Base-by-base conservation (phyloP, 192 early-diverging fungal genomes). In the Dissophora ornata region DNA sequence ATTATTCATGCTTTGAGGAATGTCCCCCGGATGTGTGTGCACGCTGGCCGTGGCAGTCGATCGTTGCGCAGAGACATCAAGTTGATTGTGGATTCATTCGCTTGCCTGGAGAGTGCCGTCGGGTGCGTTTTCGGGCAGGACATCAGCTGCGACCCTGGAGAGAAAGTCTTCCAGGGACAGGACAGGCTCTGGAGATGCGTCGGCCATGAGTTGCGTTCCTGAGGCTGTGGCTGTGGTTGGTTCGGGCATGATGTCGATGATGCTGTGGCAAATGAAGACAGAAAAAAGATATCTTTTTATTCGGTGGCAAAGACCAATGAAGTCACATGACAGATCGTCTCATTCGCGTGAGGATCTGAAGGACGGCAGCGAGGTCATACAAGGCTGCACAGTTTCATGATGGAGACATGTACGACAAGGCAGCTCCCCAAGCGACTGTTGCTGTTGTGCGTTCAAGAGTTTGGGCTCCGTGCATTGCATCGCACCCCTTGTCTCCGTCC, bases 81-180 rank as follows among this genome's bases (percentile, higher is more conserved):
- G n/a, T n/a, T n/a, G n/a, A n/a, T n/a, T n/a, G n/a, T 56, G 12
- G 6, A 42, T 40, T 58, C 41, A 2, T 9, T 41, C 19, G 8
- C 34, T 50, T 62, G 42, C 70, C 62, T 74, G 62, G 12, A 74
- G 44, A n/a, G 73, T 62, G 15, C 51, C 50, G 29, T 62, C 73
- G 25, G 64, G 65, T 24, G 66, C 46, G 10, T 47, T 51, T 18
- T 62, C 53, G 2, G 63, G 73, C 15, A 67, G 7, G 21, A 25
- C 19, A 15, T 67, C 64, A 0, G 58, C 2, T 21, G 66, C 52
- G 6, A 64, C 73, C n/a, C 30, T 32, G 15, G 51, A 19, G 4
- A 67, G 28, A 51, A 77, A 77, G 33, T 77, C 73, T 0, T 77
- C 73, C 16, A 77, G 24, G 4, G 73, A 59, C 24, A 22, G 22